These are phyloP conservation scores for Edaphochlamys debaryana DNA, from an alignment of 139 green algal genomes.

Conservation along the genomic window DNA sequence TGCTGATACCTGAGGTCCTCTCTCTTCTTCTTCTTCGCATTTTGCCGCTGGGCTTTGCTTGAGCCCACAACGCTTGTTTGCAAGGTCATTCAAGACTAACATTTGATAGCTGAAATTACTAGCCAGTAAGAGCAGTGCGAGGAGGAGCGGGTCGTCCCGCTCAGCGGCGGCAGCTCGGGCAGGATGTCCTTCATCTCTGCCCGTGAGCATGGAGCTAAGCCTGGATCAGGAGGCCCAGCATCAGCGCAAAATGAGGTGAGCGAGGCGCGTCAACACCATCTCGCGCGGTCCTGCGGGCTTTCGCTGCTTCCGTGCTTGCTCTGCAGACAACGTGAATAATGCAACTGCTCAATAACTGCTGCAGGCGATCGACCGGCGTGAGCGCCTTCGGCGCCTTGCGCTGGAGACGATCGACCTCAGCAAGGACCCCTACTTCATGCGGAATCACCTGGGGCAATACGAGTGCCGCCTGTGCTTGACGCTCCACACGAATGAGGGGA, in stretches of 20 bases:
- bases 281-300: background rate
- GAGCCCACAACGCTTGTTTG: too few species aligned
- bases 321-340: background rate
- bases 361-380: conserved; percentile 90
- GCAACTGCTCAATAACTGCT: too few species aligned
- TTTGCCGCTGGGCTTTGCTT: too few species aligned
- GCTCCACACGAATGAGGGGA: conserved; percentile 99
- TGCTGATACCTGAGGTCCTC: too few species aligned
- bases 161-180: too few species aligned
- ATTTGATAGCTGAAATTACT: too few species aligned
- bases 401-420: conserved; percentile 99
- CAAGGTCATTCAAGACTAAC: too few species aligned
- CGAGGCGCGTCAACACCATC: too few species aligned
- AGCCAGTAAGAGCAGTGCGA: too few species aligned
- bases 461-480: conserved; percentile 99
- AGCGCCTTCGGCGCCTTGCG: conserved; percentile 93
- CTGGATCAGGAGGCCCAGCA: conserved; percentile 83
- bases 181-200: conserved; percentile 89
- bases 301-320: background rate
- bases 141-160: too few species aligned
- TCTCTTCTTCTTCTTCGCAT: too few species aligned
- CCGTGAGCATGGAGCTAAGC: conserved; percentile 90
- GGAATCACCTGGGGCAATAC: conserved; percentile 94
- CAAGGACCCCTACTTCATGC: conserved; percentile 99
- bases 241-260: conserved; percentile 82